Evolutionary conservation across 225 moss, liverwort and hornwort genomes (phyloP), one percentile per base, ranked within the genome.

Genomic region (Anthoceros angustus): DNA sequence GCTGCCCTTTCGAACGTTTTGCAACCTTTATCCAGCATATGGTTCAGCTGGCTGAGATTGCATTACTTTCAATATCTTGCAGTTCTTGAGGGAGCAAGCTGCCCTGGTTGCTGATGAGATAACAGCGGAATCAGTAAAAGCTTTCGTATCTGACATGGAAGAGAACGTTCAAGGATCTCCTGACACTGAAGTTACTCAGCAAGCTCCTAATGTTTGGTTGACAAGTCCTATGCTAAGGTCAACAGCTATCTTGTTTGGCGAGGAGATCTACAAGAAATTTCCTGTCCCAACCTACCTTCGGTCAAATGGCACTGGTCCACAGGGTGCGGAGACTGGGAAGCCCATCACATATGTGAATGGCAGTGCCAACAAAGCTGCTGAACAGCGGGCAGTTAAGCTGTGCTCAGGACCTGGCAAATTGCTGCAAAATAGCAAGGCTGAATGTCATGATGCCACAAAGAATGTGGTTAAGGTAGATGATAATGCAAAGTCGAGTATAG

Each of bases 71-170:
- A 61, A 8, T 46, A 40, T 70, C 40, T 0, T 77, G 72, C 95
- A 98, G 95, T 91, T 87, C 70, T 65, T 98, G 77, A 98, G 87
- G 74, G 95, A 98, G 69, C 95, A 98, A 83, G 95, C 86, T 61
- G 76, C 87, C 39, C 65, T 98, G 45, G 88, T 88, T 50, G 95
- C 95, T 21, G 91, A 70, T 67, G 95, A 98, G 76, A 91, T 98
- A 39, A 98, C 95, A 64, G 86, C 91, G 25, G 95, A 91, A 41
- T 85, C 88, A 43, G 86, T 98, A 38, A 85, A 91, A 15, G 82
- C 88, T 66, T 98, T 98, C 67, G 79, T 98, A 62, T 68, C 78
- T 7, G 85, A 91, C 23, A 23, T 55, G 8, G 55, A 55, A 55
- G 55, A 55, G 6, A 50, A 7, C 20, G 10, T 14, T 20, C 12